These are phyloP conservation scores for Biscutella laevigata DNA, from an alignment of 441 rosid genomes.

Conservation along the genomic window DNA sequence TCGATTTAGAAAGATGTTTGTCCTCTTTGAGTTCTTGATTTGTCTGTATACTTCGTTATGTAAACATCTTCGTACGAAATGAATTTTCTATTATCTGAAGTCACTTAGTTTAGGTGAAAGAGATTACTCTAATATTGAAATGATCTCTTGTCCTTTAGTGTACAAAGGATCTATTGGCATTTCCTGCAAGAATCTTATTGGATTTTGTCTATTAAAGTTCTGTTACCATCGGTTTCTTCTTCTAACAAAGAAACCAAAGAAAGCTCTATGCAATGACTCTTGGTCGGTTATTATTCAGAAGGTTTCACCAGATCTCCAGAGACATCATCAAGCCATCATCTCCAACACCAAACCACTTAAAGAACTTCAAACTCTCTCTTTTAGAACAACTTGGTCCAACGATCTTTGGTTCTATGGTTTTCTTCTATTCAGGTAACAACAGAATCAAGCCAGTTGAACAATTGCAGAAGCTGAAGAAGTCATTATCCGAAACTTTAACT, in stretches of 20 bases:
- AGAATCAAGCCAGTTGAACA: background rate
- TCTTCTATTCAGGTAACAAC: slow-evolving; percentile 17
- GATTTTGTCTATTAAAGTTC: slow-evolving; percentile 3
- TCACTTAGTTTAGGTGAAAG: background rate
- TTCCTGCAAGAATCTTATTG: slow-evolving; percentile 22
- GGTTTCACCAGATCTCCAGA: slow-evolving; percentile 23
- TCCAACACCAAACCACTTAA: slow-evolving; percentile 25
- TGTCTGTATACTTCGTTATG: slow-evolving; percentile 22
- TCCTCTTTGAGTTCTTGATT: slow-evolving; percentile 16
- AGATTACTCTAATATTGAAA: background rate
- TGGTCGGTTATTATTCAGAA: background rate
- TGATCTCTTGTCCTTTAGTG: slow-evolving; percentile 17
- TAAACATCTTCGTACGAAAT: slow-evolving; percentile 6
- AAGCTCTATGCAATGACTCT: slow-evolving; percentile 8
- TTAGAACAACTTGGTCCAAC: slow-evolving; percentile 33
- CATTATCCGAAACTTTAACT: slow-evolving; percentile 31
- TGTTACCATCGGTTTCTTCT: background rate
- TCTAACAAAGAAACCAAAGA: background rate
- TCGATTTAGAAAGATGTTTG: slow-evolving; percentile 17
- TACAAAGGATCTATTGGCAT: slow-evolving; percentile 21
- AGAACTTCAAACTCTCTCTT: slow-evolving; percentile 27
- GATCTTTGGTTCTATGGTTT: slow-evolving; percentile 16
- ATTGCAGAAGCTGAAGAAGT: slow-evolving; percentile 20
- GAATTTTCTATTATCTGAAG: slow-evolving; percentile 11
- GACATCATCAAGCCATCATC: slow-evolving; percentile 36